These are phyloP conservation scores for Pseudodiploospora longispora DNA, from an alignment of 2,329 filamentous ascomycete species.

Conservation along the genomic window DNA sequence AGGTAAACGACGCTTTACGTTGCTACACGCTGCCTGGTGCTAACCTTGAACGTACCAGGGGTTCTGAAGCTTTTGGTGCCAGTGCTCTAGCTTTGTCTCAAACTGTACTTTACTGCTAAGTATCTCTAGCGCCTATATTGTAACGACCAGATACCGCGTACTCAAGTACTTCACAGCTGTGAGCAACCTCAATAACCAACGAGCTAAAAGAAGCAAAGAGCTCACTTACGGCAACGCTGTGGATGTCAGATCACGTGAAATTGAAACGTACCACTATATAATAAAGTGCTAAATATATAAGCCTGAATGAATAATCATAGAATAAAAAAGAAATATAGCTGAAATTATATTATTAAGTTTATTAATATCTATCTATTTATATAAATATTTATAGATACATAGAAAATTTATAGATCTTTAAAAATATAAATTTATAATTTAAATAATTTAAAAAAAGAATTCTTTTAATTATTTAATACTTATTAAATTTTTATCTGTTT, in stretches of 20 bases:
- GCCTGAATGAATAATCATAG: background rate
- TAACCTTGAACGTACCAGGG: background rate
- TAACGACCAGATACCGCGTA: no score
- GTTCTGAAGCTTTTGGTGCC: background rate
- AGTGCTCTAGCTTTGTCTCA: no score
- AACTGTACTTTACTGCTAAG: no score
- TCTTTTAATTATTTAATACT: background rate
- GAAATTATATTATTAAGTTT: background rate
- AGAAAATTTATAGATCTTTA: background rate
- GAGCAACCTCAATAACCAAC: background rate
- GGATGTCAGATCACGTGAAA: background rate
- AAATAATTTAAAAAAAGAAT: background rate
- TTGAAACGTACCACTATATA: no score
- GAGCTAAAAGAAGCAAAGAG: background rate
- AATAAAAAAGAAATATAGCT: background rate
- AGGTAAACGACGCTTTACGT: constrained; percentile 2
- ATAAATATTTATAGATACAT: background rate
- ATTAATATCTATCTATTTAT: background rate
- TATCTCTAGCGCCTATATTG: no score
- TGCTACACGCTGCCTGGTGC: background rate
- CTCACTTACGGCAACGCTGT: background rate
- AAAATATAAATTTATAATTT: background rate
- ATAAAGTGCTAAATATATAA: no score
- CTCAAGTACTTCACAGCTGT: background rate
- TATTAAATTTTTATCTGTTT: background rate